Conservation (phyloP, 2,329 filamentous ascomycete genomes). For the Microdochium trichocladiopsis region DNA sequence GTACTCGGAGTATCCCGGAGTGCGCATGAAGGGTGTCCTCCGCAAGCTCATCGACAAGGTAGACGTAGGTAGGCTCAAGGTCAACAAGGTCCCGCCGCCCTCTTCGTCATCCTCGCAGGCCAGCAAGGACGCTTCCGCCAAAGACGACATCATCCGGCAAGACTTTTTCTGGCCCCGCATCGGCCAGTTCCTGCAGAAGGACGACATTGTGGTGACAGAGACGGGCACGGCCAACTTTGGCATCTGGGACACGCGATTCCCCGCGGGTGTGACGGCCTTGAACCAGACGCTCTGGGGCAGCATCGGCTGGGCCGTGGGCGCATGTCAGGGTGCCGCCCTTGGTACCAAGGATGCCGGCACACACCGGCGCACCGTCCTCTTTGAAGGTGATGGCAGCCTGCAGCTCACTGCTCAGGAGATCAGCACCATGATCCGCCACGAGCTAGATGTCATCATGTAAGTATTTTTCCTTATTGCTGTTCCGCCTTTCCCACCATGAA, state of each 20-base stretch:
- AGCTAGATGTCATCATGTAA: conserved; percentile 70
- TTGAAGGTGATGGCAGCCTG: conserved; percentile 84
- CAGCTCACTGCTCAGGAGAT: conserved; percentile 81
- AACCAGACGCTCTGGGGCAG: conserved; percentile 72
- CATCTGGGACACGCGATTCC: conserved; percentile 80
- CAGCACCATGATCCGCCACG: conserved; percentile 73
- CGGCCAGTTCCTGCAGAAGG: conserved; percentile 61
- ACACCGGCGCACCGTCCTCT: conserved; percentile 63
- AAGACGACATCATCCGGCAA: conserved; percentile 51
- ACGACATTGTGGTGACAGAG: conserved; percentile 78
- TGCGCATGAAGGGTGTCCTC: conserved; percentile 73
- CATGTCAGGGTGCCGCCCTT: conserved; percentile 60
- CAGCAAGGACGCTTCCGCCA: conserved; percentile 27
- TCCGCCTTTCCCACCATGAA: too few species aligned
- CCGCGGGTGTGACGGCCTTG: conserved; percentile 67
- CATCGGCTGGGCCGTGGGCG: conserved; percentile 54
- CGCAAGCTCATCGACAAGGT: conserved; percentile 58
- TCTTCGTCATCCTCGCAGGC: conserved; percentile 33
- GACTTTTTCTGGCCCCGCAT: conserved; percentile 73
- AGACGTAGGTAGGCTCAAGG: conserved; percentile 49
- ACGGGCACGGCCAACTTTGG: conserved; percentile 87
- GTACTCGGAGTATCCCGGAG: conserved; percentile 71
- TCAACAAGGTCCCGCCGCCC: conserved; percentile 38
- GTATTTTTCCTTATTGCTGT: conserved; percentile 17
- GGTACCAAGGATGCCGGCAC: conserved; percentile 58